Evolutionary conservation across 1,284 basidiomycete species (phyloP), one percentile per base, ranked within the genome.

Genomic region (Irpex sp.): DNA sequence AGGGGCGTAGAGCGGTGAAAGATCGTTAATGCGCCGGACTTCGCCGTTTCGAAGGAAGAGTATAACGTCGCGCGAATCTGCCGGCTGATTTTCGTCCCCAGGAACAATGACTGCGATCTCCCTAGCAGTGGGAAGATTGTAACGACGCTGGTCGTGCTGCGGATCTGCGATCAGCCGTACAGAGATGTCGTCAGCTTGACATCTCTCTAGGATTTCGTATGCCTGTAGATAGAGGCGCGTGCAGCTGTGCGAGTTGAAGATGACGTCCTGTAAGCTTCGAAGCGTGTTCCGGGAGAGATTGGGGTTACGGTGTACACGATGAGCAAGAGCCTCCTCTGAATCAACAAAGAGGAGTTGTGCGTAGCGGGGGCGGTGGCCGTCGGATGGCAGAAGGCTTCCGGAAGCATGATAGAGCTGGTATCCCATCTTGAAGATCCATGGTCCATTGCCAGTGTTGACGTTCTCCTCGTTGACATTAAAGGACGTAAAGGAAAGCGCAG

Each of bases 1-100:
- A 0, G 73, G 63, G 0, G 66, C 47, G 66, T 80, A 81, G 0
- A 71, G 64, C 16, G 71, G 72, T 65, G 78, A 71, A 0, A 66
- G 57, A 16, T 80, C 69, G 64, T 67, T 71, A 52, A 82, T 76
- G 0, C 63, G 55, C 8, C 63, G 16, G 0, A 80, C 62, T 0
- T 63, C 65, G 36, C 72, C 65, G 36, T 35, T 16, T 10, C 57
- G 58, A 12, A 33, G 21, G 7, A 54, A 63, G 5, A 66, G 53
- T 23, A 66, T 57, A 23, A 69, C 67, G 49, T 69, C 61, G 21
- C 65, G 60, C 9, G 33, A 56, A 18, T 63, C 49, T 14, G 35
- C 21, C 5, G 12, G n/a, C 18, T 61, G 12, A 7, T 53, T 42
- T 14, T 36, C 60, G 52, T 64, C 57, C 10, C 68, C 67, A 53